Evolutionary conservation across 768 basidiomycete genomes (phyloP).

Genomic region (Auricularia auricula-judae): DNA sequence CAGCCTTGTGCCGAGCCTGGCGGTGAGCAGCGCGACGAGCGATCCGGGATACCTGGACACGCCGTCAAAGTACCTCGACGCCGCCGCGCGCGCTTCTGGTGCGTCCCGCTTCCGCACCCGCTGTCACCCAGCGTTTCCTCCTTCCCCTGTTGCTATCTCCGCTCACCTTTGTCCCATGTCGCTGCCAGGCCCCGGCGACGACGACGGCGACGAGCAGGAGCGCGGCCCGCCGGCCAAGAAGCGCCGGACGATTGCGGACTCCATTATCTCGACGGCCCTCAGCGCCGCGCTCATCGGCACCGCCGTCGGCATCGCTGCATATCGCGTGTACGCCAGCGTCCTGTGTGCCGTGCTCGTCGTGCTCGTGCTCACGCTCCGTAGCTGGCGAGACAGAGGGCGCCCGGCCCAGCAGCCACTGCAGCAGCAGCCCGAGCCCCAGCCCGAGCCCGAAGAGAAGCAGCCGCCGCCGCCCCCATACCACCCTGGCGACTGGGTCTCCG

Average conservation of each 20-base stretch:
- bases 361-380: slow-evolving; percentile 16
- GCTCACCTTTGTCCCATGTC: background rate
- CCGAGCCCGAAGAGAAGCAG: slow-evolving; percentile 13
- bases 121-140: slow-evolving; percentile 2
- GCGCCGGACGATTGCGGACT: slow-evolving; percentile 70
- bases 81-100: slow-evolving; percentile 22
- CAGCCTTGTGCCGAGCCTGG: slow-evolving; percentile 39
- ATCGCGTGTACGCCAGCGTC: slow-evolving; percentile 55
- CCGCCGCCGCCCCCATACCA: slow-evolving; percentile 9
- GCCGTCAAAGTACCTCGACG: slow-evolving; percentile 41
- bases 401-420: slow-evolving; percentile 24
- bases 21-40: slow-evolving; percentile 39
- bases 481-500: slow-evolving; percentile 38
- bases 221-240: slow-evolving; percentile 53
- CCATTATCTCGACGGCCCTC: slow-evolving; percentile 73
- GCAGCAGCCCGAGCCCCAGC: slow-evolving; percentile 33
- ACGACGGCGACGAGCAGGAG: background rate
- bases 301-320: slow-evolving; percentile 78
- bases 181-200: slow-evolving; percentile 38
- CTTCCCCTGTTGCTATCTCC: slow-evolving; percentile 14
- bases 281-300: slow-evolving; percentile 79
- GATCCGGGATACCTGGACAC: slow-evolving; percentile 60
- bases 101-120: slow-evolving; percentile 35
- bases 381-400: slow-evolving; percentile 73
- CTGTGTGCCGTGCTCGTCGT: background rate